phyloP scores from a whole-genome alignment of 2,329 filamentous ascomycete genomes.

The Fusarium nygamai region DNA sequence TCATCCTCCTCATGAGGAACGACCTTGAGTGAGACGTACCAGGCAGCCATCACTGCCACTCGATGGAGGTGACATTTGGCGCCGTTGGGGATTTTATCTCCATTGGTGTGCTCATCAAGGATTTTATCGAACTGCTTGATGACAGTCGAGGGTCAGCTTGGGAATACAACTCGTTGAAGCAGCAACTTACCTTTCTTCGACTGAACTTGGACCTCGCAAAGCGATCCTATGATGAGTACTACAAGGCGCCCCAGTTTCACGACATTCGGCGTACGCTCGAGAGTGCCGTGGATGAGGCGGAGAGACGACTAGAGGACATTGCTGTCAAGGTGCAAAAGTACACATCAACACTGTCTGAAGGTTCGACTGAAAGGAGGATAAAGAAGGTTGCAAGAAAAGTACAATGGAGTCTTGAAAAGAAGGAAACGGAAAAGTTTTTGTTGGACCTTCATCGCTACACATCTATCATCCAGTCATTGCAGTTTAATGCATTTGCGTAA shows the following conservation, averaged over 20 bases:
- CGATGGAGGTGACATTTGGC: not conserved
- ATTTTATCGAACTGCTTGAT: not conserved
- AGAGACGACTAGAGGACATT: accelerated
- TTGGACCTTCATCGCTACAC: not conserved
- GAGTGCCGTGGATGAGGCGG: not conserved
- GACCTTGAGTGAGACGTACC: accelerated
- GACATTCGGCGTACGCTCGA: not conserved
- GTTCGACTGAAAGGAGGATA: accelerated
- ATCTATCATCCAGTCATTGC: not conserved
- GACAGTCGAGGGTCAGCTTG: not conserved
- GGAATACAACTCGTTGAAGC: not conserved
- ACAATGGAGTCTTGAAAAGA: not conserved
- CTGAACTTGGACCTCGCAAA: not conserved
- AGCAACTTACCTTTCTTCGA: not conserved
- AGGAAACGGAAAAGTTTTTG: not conserved
- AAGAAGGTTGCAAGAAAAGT: not conserved
- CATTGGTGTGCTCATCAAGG: not conserved
- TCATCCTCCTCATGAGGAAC: not conserved
- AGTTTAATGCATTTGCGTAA: not conserved
- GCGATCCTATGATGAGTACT: not conserved
- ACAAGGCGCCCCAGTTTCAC: accelerated
- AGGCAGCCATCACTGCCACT: accelerated
- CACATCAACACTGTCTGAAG: accelerated
- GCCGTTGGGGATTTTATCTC: not conserved
- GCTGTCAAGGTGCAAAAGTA: not conserved